Conservation (phyloP, 371 early-diverging fungal species). For the Cokeromyces recurvatus region DNA sequence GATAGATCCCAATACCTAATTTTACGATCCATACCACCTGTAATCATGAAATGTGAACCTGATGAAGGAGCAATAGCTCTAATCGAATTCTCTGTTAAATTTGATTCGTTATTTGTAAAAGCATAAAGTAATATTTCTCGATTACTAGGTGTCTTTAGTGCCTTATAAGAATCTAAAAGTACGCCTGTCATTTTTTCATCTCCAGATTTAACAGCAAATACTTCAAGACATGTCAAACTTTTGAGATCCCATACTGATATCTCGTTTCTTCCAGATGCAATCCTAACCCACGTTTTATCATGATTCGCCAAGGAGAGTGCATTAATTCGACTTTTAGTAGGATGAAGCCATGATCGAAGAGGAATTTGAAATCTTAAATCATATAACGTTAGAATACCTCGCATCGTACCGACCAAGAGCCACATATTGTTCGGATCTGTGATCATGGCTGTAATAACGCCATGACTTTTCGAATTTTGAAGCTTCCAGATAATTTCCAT, state of each 20-base stretch:
- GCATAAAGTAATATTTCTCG: conserved; percentile 45
- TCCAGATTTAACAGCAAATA: conserved; percentile 57
- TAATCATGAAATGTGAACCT: conserved; percentile 64
- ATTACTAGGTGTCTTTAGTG: conserved; percentile 50
- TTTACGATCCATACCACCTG: conserved; percentile 80
- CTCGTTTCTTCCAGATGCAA: conserved; percentile 73
- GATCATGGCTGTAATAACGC: conserved; percentile 67
- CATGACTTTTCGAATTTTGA: conserved; percentile 51
- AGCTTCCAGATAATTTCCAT: conserved; percentile 69
- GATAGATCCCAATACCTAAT: conserved; percentile 78
- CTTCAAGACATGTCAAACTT: conserved; percentile 64
- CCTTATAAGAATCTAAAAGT: conserved; percentile 48
- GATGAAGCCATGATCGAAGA: conserved; percentile 78
- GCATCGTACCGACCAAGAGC: conserved; percentile 76
- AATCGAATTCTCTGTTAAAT: conserved; percentile 50
- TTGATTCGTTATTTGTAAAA: conserved; percentile 49
- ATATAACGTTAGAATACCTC: conserved; percentile 79
- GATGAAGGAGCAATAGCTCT: conserved; percentile 50
- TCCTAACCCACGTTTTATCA: conserved; percentile 42
- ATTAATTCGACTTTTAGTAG: conserved; percentile 66
- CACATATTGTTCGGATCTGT: conserved; percentile 63
- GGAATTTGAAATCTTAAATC: conserved; percentile 83
- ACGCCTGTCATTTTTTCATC: conserved; percentile 54
- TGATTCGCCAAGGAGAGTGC: conserved; percentile 46
- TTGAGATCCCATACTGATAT: conserved; percentile 85